Evolutionary conservation across 495 filamentous ascomycete species (phyloP).

Genomic region (Lophium mytilinum): DNA sequence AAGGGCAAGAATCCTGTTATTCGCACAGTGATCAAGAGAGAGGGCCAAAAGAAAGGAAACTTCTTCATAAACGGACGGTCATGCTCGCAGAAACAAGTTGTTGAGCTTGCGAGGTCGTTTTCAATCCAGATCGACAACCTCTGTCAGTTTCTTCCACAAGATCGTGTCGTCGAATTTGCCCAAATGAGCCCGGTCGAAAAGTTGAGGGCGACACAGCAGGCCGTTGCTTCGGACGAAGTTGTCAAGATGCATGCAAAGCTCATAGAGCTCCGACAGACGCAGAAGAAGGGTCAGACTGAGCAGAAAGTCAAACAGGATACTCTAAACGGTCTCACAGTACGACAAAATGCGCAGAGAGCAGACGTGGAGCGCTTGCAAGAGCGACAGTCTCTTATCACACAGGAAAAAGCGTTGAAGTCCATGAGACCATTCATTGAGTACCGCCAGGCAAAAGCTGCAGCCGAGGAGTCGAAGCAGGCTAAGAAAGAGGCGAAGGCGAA

Average conservation of each 20-base stretch:
- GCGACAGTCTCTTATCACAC: slow-evolving; percentile 56
- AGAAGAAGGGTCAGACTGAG: slow-evolving; percentile 55
- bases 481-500: slow-evolving; percentile 37
- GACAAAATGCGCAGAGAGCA: slow-evolving; percentile 68
- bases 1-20: slow-evolving; percentile 58
- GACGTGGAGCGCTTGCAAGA: slow-evolving; percentile 81
- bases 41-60: slow-evolving; percentile 61
- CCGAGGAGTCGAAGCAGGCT: slow-evolving; percentile 21
- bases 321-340: slow-evolving; percentile 56
- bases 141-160: slow-evolving; percentile 95
- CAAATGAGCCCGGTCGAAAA: slow-evolving; percentile 78
- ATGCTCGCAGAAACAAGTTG: slow-evolving; percentile 49
- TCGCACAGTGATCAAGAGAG: slow-evolving; percentile 64
- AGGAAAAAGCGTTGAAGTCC: slow-evolving; percentile 57
- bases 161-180: slow-evolving; percentile 92
- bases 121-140: slow-evolving; percentile 94
- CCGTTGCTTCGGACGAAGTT: slow-evolving; percentile 75
- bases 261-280: slow-evolving; percentile 58
- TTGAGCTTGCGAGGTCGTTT: slow-evolving; percentile 56
- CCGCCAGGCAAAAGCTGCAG: slow-evolving; percentile 34
- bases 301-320: slow-evolving; percentile 52
- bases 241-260: slow-evolving; percentile 67
- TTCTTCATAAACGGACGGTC: slow-evolving; percentile 63
- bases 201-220: slow-evolving; percentile 74
- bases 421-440: slow-evolving; percentile 61